phyloP scores from a whole-genome alignment of 176 grass and related monocot species.

The Triticum urartu region DNA sequence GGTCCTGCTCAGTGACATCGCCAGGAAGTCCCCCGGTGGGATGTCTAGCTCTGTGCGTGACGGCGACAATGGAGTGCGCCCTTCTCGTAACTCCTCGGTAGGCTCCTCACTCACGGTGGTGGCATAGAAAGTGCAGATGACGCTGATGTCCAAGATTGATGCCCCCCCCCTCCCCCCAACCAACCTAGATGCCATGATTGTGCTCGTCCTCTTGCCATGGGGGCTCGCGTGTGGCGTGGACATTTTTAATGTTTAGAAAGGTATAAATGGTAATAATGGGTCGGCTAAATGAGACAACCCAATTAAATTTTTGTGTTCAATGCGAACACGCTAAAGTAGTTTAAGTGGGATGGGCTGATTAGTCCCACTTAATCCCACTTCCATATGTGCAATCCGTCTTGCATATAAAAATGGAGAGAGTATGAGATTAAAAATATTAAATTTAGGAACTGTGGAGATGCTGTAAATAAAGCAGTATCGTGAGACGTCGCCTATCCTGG shows the following conservation, averaged over 20 bases:
- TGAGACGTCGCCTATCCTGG: not conserved
- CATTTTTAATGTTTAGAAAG: too few relatives aligned
- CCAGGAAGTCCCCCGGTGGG: not conserved
- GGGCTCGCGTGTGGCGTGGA: too few relatives aligned
- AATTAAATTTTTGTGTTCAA: too few relatives aligned
- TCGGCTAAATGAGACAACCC: too few relatives aligned
- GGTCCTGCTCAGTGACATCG: not conserved
- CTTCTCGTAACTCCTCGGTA: conserved; percentile 3
- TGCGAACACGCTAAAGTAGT: too few relatives aligned
- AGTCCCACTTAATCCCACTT: too few relatives aligned
- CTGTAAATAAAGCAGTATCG: not conserved
- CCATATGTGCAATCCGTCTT: too few relatives aligned
- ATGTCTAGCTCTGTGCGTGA: not conserved
- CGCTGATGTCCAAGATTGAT: not conserved
- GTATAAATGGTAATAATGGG: too few relatives aligned
- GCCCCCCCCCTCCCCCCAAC: not conserved
- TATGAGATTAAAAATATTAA: too few relatives aligned
- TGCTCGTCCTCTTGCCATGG: not conserved
- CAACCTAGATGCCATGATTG: not conserved
- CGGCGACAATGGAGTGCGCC: not conserved
- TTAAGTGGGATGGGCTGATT: too few relatives aligned
- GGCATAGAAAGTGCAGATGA: conserved; percentile 16
- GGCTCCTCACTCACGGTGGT: conserved; percentile 23
- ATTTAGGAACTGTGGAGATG: too few relatives aligned
- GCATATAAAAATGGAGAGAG: too few relatives aligned